These are phyloP conservation scores for Plenodomus biglobosus DNA, from an alignment of 2,329 filamentous ascomycete species.

Conservation along the genomic window DNA sequence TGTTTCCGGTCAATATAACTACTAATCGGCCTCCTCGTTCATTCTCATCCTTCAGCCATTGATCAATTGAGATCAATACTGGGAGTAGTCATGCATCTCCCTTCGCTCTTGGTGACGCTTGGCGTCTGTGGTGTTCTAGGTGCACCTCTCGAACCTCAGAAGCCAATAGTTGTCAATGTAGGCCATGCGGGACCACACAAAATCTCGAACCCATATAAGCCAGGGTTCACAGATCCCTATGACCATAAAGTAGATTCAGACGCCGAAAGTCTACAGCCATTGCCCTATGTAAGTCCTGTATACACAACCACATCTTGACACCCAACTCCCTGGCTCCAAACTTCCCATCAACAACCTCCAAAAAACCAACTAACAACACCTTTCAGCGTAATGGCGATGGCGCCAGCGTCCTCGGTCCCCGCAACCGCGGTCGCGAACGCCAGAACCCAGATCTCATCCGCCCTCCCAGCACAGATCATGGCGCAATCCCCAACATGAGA, in stretches of 20 bases:
- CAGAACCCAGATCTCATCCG: slow-evolving; percentile 72
- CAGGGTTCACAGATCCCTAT: slow-evolving; percentile 61
- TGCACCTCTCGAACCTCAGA: slow-evolving; percentile 43
- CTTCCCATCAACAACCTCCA: not conserved
- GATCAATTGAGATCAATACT: slow-evolving; percentile 19
- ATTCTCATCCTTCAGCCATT: slow-evolving; percentile 2
- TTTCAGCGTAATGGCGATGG: slow-evolving; percentile 56
- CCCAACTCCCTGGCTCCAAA: not conserved
- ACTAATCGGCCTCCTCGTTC: not conserved
- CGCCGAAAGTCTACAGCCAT: slow-evolving; percentile 62
- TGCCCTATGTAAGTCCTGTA: slow-evolving; percentile 54
- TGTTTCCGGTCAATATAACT: slow-evolving; percentile 1
- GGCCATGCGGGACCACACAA: slow-evolving; percentile 30
- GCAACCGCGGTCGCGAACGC: slow-evolving; percentile 66
- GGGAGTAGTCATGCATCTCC: slow-evolving; percentile 33
- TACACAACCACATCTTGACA: not conserved
- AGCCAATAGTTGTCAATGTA: slow-evolving; percentile 37
- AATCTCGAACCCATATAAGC: slow-evolving; percentile 57
- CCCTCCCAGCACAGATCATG: slow-evolving; percentile 72
- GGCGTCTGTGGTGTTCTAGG: slow-evolving; percentile 27
- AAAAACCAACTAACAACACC: slow-evolving; percentile 10
- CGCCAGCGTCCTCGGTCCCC: slow-evolving; percentile 67
- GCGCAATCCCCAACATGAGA: slow-evolving; percentile 69
- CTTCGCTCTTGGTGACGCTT: slow-evolving; percentile 34
- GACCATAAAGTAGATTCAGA: slow-evolving; percentile 65